A percentile compares a stretch with the other conserved stretches of the same genome.
Evolutionary conservation across 805 yeast species (phyloP).

Genomic region (Candida gorgasii): DNA sequence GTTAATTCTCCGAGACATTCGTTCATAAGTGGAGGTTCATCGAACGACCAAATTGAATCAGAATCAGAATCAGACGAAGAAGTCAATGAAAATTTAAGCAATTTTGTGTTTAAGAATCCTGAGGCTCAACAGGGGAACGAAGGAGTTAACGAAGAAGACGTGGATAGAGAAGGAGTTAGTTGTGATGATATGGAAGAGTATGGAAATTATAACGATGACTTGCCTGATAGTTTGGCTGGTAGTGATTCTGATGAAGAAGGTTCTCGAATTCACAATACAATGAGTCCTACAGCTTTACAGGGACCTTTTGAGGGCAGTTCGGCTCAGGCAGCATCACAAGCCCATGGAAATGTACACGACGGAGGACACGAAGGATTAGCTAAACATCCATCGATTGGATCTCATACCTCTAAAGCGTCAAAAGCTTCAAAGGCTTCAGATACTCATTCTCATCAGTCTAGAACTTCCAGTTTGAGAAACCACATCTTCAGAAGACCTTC

Average conservation of each 20-base stretch:
- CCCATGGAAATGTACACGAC: too few species aligned
- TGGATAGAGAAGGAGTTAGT: not conserved
- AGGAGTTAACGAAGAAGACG: slow-evolving; percentile 3
- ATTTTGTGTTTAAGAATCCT: slow-evolving; percentile 19
- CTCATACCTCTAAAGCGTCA: slow-evolving; percentile 1
- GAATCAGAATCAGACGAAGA: slow-evolving; percentile 11
- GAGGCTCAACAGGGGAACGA: not conserved
- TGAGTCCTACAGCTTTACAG: not conserved
- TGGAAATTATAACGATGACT: not conserved
- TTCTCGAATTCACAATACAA: not conserved
- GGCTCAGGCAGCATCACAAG: too few species aligned
- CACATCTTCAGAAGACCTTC: slow-evolving; percentile 16
- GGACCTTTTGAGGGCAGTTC: too few species aligned
- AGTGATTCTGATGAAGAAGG: slow-evolving; percentile 14
- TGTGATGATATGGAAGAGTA: too few species aligned
- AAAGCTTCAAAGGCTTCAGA: slow-evolving; percentile 7
- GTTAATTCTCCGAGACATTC: slow-evolving; percentile 24
- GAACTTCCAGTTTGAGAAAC: slow-evolving; percentile 10
- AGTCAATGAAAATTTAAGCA: slow-evolving; percentile 20
- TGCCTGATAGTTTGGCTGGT: slow-evolving; percentile 15
- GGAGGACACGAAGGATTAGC: slow-evolving; percentile 6
- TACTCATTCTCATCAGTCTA: slow-evolving; percentile 5
- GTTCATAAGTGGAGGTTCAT: slow-evolving; percentile 27
- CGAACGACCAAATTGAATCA: slow-evolving; percentile 21
- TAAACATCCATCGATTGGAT: not conserved